Percentiles rank a stretch among this genome's conserved stretches.
Conservation (phyloP, 2,329 filamentous ascomycete species). For the Aspergillus fumigatus region DNA sequence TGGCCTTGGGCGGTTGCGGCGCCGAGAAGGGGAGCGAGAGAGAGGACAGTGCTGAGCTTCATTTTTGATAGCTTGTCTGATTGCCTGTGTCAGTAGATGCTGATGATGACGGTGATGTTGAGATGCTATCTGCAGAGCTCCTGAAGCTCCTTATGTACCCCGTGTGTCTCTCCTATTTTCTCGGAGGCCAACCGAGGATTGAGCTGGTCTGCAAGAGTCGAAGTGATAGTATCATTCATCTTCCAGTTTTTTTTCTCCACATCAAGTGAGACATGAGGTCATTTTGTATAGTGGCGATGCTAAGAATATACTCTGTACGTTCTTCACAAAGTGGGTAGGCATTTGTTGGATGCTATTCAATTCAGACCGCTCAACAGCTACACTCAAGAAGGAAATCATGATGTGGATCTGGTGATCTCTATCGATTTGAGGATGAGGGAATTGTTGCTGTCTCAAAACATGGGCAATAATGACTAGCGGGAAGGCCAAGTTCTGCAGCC, state of each 20-base stretch:
- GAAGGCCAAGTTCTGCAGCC: too few relatives aligned
- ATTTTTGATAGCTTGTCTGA: not conserved
- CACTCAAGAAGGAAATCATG: too few relatives aligned
- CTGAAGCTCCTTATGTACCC: not conserved
- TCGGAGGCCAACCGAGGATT: too few relatives aligned
- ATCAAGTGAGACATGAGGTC: not conserved
- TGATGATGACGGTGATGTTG: too few relatives aligned
- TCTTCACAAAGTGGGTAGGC: too few relatives aligned
- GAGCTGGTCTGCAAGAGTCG: not conserved
- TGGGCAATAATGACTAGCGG: not conserved
- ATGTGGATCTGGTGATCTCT: too few relatives aligned
- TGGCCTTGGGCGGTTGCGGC: not conserved
- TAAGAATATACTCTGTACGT: not conserved
- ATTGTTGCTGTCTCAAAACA: not conserved
- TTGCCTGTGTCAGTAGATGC: too few relatives aligned
- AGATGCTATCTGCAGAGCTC: not conserved
- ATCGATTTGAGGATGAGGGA: not conserved
- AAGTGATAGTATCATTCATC: not conserved
- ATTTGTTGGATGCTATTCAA: too few relatives aligned
- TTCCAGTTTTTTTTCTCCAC: not conserved
- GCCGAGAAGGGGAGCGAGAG: not conserved
- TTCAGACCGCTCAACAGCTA: too few relatives aligned
- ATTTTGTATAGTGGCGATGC: not conserved
- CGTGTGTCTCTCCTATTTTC: not conserved
- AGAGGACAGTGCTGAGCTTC: not conserved